Base-by-base conservation (phyloP, 768 basidiomycete species). In the Hygrophorus russula region DNA sequence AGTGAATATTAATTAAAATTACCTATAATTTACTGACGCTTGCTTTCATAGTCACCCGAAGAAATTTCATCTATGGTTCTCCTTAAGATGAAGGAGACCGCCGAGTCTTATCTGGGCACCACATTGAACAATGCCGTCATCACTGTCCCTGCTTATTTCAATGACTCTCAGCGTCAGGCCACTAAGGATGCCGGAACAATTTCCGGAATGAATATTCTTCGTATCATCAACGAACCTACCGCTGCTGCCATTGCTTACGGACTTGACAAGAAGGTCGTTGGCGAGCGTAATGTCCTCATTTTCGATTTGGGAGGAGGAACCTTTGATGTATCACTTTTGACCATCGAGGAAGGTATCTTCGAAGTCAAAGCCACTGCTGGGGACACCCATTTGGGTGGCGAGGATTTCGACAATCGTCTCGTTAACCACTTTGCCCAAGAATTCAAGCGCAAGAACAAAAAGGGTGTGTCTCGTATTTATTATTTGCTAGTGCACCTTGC, bases 31-130 rank as follows among this genome's bases (percentile, higher is more conserved):
- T 46, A 36, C n/a, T 51, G 42, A 58, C 56, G 43, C 51, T 59
- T 42, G 42, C 52, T 43, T 62, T 58, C 56, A 45, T 64, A 80
- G 78, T 89, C 96, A 90, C 44, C 93, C 93, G 70, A 51, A 42
- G 96, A 99, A 68, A 92, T 99, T 60, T 99, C 96, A n/a, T 87
- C 96, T 51, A 99, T 98, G 96, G 96, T 99, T 55, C 82, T 99
- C 56, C 76, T 74, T 51, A 99, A 99, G 74, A 98, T 99, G 93
- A 98, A 96, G 79, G 96, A 98, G 66, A 96, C 93, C 56, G 90
- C 94, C 36, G 96, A 99, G 71, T 90, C 94, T 52, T 97, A 99
- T 70, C 86, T 99, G 54, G 92, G 96, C 56, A 94, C 93, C 76
- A 82, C 83, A 37, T 91, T 97, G 64, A 92, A 91, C 71, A 98